Percentiles rank a stretch among this genome's conserved stretches.
Conservation (phyloP, 805 yeast species). For the Wickerhamiella parazyma region DNA sequence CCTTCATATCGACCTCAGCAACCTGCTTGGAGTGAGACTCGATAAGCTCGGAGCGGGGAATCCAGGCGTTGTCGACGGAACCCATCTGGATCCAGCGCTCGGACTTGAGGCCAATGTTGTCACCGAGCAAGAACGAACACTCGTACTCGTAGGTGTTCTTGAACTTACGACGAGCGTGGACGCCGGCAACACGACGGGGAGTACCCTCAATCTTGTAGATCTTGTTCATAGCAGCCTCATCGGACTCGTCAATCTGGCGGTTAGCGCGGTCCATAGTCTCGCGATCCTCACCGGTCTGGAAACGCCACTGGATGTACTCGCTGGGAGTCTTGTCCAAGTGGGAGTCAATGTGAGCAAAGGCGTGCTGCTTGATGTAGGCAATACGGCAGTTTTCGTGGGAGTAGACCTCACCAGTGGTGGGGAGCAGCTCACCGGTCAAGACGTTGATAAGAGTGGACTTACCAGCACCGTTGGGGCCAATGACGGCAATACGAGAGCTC, state of each 20-base stretch:
- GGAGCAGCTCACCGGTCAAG: slow-evolving; percentile 97
- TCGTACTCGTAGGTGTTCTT: slow-evolving; percentile 99
- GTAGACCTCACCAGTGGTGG: slow-evolving; percentile 97
- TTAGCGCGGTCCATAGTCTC: slow-evolving; percentile 99
- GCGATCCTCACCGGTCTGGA: slow-evolving; percentile 99
- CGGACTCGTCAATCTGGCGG: slow-evolving; percentile 93
- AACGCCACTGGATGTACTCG: slow-evolving; percentile 99
- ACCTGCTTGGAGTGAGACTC: slow-evolving; percentile 98
- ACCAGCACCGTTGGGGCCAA: slow-evolving; percentile 99
- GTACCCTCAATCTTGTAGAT: slow-evolving; percentile 98
- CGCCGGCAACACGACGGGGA: slow-evolving; percentile 91
- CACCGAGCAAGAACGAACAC: slow-evolving; percentile 95
- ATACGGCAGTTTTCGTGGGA: slow-evolving; percentile 99
- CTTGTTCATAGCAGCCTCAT: slow-evolving; percentile 98
- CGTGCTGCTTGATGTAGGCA: slow-evolving; percentile 99
- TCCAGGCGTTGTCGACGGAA: slow-evolving; percentile 99
- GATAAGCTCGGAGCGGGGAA: slow-evolving; percentile 96
- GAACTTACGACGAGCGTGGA: slow-evolving; percentile 97
- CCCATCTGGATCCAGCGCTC: slow-evolving; percentile 99
- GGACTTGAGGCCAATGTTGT: slow-evolving; percentile 95
- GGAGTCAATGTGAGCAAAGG: slow-evolving; percentile 97
- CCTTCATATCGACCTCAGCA: slow-evolving; percentile 99
- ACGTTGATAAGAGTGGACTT: slow-evolving; percentile 97
- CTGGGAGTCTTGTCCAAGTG: slow-evolving; percentile 99
- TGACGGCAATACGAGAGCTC: slow-evolving; percentile 99